A percentile compares a stretch with the other conserved stretches of the same genome.
Conservation (phyloP, 257 asterid species). For the Cinchona pubescens region DNA sequence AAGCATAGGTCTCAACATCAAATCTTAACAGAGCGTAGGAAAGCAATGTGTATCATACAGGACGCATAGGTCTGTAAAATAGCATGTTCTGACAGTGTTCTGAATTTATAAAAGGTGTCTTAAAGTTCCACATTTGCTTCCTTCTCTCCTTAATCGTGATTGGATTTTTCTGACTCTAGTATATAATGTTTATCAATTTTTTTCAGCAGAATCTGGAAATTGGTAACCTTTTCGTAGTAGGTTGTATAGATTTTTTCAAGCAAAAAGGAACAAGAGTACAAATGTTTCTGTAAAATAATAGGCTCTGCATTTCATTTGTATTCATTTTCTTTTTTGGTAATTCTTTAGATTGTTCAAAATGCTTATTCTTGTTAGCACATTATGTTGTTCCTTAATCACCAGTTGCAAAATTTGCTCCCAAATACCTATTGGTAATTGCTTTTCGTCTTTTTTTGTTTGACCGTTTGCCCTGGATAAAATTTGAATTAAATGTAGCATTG, state of each 20-base stretch:
- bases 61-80: not conserved
- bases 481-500: not conserved
- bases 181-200: constrained; percentile 1
- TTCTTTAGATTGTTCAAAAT: not conserved
- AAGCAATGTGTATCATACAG: not conserved
- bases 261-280: constrained; percentile 19
- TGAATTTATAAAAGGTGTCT: not conserved
- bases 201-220: constrained; percentile 29
- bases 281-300: constrained; percentile 1
- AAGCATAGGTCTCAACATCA: not conserved
- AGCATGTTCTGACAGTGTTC: not conserved
- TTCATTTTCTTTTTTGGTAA: not conserved
- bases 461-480: not conserved
- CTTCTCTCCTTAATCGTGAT: not conserved
- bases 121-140: not conserved
- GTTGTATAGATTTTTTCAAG: constrained; percentile 33
- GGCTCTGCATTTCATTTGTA: not conserved
- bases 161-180: constrained; percentile 4
- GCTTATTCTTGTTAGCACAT: not conserved
- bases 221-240: constrained; percentile 20
- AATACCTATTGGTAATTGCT: not conserved
- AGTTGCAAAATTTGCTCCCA: not conserved
- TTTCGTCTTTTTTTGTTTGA: not conserved
- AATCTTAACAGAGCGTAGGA: not conserved
- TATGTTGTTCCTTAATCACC: not conserved